Evolutionary conservation across 768 basidiomycete species (phyloP).

Genomic region (Lactarius hengduanensis): DNA sequence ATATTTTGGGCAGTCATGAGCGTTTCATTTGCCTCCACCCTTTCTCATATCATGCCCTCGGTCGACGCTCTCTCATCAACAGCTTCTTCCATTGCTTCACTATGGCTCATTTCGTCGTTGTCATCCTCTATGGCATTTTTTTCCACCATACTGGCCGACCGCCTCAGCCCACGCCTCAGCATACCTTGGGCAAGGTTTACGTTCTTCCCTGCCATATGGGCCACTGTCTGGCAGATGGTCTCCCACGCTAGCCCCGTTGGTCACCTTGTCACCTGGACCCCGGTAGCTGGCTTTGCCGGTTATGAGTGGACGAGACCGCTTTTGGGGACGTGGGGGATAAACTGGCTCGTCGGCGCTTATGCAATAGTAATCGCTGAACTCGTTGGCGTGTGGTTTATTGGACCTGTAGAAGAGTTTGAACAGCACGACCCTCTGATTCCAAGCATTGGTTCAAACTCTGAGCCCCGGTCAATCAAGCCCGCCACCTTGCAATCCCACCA

Average conservation of each 20-base stretch:
- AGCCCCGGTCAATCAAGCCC: constrained; percentile 16
- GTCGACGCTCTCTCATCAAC: constrained; percentile 54
- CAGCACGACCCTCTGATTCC: constrained; percentile 24
- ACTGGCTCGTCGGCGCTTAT: constrained; percentile 79
- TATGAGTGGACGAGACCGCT: constrained; percentile 66
- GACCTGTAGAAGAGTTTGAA: constrained; percentile 47
- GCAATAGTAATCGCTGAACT: constrained; percentile 61
- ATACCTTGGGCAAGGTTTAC: constrained; percentile 46
- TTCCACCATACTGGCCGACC: constrained; percentile 40
- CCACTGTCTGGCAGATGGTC: constrained; percentile 53
- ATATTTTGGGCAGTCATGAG: constrained; percentile 28
- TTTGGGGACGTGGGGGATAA: constrained; percentile 58
- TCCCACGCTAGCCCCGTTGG: constrained; percentile 66
- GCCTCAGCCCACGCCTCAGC: constrained; percentile 36
- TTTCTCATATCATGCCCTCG: constrained; percentile 35
- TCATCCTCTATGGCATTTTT: constrained; percentile 42
- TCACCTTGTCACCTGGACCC: constrained; percentile 69
- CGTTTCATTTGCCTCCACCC: constrained; percentile 32
- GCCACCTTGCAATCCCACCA: constrained; percentile 26
- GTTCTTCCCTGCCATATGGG: constrained; percentile 71
- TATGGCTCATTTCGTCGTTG: constrained; percentile 43
- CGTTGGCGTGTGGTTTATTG: constrained; percentile 58
- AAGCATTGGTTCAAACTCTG: constrained; percentile 17
- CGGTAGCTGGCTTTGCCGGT: constrained; percentile 48
- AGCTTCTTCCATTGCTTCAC: constrained; percentile 46